A percentile compares a stretch with the other conserved stretches of the same genome.
phyloP scores from a whole-genome alignment of 495 filamentous ascomycete species.

The Aspergillus nidulans region DNA sequence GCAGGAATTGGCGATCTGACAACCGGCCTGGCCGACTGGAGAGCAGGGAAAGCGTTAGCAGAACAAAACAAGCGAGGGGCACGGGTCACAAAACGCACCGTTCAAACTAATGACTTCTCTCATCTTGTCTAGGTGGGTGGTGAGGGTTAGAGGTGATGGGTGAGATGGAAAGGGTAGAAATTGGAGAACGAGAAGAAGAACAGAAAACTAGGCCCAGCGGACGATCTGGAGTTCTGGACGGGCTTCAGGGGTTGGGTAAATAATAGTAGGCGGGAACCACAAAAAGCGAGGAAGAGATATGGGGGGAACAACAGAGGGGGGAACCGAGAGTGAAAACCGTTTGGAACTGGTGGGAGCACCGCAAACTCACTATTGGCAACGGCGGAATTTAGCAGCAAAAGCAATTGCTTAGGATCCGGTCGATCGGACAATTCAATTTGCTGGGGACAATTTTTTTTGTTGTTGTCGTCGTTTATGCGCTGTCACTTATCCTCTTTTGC shows the following conservation, averaged over 20 bases:
- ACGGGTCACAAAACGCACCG: constrained; percentile 58
- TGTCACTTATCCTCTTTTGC: constrained; percentile 21
- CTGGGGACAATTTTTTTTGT: constrained; percentile 14
- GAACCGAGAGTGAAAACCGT: constrained; percentile 17
- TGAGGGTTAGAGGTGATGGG: constrained; percentile 8
- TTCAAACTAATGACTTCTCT: constrained; percentile 99
- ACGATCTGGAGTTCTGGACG: constrained; percentile 25
- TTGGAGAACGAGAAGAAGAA: constrained; percentile 18
- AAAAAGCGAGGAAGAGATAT: constrained; percentile 28
- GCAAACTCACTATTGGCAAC: constrained; percentile 16
- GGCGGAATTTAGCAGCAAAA: constrained; percentile 23
- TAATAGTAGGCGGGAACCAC: constrained; percentile 26
- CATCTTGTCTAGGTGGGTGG: constrained; percentile 59
- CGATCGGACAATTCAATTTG: constrained; percentile 22
- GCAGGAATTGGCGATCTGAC: constrained; percentile 99
- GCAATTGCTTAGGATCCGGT: constrained; percentile 10
- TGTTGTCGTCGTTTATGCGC: constrained; percentile 14
- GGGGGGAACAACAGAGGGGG: constrained; percentile 8
- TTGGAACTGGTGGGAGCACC: constrained; percentile 17
- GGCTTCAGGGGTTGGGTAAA: constrained; percentile 29
- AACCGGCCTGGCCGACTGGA: constrained; percentile 97
- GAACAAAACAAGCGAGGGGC: constrained; percentile 7
- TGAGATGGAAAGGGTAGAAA: constrained; percentile 9
- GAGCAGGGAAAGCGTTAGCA: constrained; percentile 20
- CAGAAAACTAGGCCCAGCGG: constrained; percentile 17